These are phyloP conservation scores for Raphidocelis subcapitata DNA, from an alignment of 139 green algal species.

Conservation along the genomic window DNA sequence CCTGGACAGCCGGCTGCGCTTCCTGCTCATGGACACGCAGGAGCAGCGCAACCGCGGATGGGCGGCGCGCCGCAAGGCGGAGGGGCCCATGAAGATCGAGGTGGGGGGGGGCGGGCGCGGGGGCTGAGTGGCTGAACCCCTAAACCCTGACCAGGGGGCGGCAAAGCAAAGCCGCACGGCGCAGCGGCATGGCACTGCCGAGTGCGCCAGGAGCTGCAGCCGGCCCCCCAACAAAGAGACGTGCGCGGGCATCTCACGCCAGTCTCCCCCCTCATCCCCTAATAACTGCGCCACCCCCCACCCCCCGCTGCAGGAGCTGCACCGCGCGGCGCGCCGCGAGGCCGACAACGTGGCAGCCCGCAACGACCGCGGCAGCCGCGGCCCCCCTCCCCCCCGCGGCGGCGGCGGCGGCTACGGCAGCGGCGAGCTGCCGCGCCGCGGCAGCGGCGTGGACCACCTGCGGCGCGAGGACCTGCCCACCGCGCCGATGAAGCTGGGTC, in stretches of 20 bases:
- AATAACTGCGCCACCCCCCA: no score
- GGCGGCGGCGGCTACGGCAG: no score
- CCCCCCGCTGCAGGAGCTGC: constrained; percentile 33
- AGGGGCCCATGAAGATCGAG: constrained; percentile 90
- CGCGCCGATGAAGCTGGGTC: constrained; percentile 9
- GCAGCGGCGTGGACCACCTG: constrained; percentile 2
- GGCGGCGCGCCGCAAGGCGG: constrained; percentile 71
- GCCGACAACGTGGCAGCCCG: constrained; percentile 10
- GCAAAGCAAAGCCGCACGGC: no score
- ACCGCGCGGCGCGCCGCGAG: constrained; percentile 42
- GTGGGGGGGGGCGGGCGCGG: no score
- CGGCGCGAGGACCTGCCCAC: constrained; percentile 22
- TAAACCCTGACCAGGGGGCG: no score
- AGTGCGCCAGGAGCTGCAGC: no score
- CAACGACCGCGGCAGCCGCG: constrained; percentile 1
- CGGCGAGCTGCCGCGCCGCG: no score
- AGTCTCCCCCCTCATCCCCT: no score
- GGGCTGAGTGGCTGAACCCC: no score
- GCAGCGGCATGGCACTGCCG: no score
- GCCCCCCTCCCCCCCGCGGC: neutral
- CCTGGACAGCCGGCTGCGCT: constrained; percentile 79
- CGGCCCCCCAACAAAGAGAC: no score
- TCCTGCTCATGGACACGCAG: constrained; percentile 81
- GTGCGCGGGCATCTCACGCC: no score
- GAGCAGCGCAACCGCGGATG: constrained; percentile 63